Evolutionary conservation across 2,329 filamentous ascomycete species (phyloP).

Genomic region (Eutypella sp.): DNA sequence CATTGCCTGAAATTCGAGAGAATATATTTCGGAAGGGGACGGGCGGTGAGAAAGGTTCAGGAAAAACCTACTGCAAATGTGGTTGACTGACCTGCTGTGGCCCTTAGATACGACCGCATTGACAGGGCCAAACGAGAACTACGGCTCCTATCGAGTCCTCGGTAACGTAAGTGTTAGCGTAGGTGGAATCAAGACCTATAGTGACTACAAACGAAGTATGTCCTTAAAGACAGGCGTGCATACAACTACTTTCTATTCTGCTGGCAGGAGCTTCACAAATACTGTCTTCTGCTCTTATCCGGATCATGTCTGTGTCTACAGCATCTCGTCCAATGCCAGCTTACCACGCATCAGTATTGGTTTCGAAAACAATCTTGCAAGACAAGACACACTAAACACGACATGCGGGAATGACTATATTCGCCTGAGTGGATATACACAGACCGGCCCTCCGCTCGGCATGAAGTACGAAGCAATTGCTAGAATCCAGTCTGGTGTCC

Average conservation of each 20-base stretch:
- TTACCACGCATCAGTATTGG: slow-evolving; percentile 37
- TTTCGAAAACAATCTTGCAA: slow-evolving; percentile 37
- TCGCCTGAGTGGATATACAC: slow-evolving; percentile 31
- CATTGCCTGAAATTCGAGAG: slow-evolving; percentile 37
- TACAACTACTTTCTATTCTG: slow-evolving; percentile 30
- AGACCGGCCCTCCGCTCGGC: slow-evolving; percentile 34
- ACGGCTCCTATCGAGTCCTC: slow-evolving; percentile 42
- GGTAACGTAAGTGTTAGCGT: slow-evolving; percentile 40
- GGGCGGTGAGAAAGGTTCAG: slow-evolving; percentile 30
- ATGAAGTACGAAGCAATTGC: slow-evolving; percentile 39
- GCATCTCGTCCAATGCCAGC: slow-evolving; percentile 10
- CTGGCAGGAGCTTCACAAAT: slow-evolving; percentile 25
- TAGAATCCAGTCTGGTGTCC: slow-evolving; percentile 17
- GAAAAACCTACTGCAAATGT: too few species aligned
- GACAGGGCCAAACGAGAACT: slow-evolving; percentile 33
- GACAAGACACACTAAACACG: slow-evolving; percentile 20
- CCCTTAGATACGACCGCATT: slow-evolving; percentile 30
- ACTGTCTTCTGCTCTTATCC: slow-evolving; percentile 41
- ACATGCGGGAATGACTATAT: slow-evolving; percentile 29
- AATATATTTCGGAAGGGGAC: slow-evolving; percentile 45
- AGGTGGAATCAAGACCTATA: slow-evolving; percentile 21
- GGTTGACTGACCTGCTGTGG: slow-evolving; percentile 3
- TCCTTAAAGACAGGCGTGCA: slow-evolving; percentile 39
- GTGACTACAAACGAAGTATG: slow-evolving; percentile 35
- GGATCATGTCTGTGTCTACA: slow-evolving; percentile 29